A percentile compares a stretch with the other conserved stretches of the same genome.
Conservation (phyloP, 192 early-diverging fungal genomes). For the Spizellomyces punctatus region DNA sequence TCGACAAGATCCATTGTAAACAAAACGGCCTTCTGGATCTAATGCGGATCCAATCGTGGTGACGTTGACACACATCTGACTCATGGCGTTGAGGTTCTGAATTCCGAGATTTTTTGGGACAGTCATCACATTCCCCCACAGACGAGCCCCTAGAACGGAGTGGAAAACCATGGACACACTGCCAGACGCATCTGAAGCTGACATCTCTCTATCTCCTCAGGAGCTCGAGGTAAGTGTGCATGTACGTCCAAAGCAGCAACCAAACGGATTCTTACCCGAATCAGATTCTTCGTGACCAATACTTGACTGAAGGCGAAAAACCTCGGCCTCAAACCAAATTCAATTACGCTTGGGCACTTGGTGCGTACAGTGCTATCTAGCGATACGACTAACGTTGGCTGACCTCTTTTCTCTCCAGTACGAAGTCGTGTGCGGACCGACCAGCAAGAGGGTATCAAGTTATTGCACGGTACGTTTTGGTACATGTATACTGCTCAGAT, state of each 20-base stretch:
- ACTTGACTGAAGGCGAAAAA: conserved; percentile 63
- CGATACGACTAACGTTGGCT: not conserved
- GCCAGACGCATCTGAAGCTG: conserved; percentile 33
- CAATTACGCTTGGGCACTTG: conserved; percentile 94
- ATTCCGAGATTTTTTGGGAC: too few species aligned
- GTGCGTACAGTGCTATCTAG: conserved; percentile 42
- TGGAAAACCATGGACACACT: conserved; percentile 24
- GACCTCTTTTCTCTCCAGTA: conserved; percentile 9
- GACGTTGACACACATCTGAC: too few species aligned
- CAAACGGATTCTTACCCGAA: not conserved
- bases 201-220: conserved; percentile 25
- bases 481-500: not conserved
- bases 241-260: not conserved
- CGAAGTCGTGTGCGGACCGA: conserved; percentile 63
- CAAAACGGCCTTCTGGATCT: too few species aligned
- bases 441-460: conserved; percentile 74
- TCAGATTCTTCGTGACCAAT: conserved; percentile 30
- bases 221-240: conserved; percentile 22
- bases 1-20: too few species aligned
- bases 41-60: too few species aligned
- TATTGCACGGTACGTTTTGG: conserved; percentile 64
- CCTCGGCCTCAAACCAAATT: conserved; percentile 88
- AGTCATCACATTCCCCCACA: too few species aligned
- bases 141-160: too few species aligned
- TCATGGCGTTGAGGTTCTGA: too few species aligned